A percentile compares a stretch with the other conserved stretches of the same genome.
phyloP scores from a whole-genome alignment of 208 protist genomes.

The Leishmania martiniquensis region DNA sequence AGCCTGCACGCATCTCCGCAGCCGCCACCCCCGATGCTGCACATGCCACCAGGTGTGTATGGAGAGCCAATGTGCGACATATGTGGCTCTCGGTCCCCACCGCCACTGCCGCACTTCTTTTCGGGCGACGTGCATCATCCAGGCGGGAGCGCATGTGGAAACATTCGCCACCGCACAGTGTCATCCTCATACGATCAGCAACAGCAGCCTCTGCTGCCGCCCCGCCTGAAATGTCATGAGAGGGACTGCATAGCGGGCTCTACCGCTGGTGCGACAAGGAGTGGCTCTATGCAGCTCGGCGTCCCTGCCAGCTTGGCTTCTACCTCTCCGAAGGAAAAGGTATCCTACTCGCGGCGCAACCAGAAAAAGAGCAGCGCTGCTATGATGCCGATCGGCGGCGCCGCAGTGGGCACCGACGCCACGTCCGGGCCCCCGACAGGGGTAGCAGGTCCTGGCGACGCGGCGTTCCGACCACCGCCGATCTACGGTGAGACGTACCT shows the following conservation, averaged over 20 bases:
- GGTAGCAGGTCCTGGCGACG: not conserved
- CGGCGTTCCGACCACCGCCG: constrained; percentile 22
- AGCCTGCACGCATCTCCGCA: not conserved
- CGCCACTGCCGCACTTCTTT: not conserved
- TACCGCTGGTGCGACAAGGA: not conserved
- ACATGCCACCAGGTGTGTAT: not conserved
- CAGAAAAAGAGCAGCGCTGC: constrained; percentile 11
- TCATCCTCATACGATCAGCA: not conserved
- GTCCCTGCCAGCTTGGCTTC: not conserved
- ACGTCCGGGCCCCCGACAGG: not conserved
- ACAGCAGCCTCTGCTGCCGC: constrained; percentile 2
- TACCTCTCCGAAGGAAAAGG: not conserved
- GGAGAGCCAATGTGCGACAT: not conserved
- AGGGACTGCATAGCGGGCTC: not conserved
- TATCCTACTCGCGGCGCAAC: constrained; percentile 16
- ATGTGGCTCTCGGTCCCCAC: not conserved
- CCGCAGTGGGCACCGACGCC: not conserved
- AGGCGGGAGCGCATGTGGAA: not conserved
- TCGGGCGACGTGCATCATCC: not conserved
- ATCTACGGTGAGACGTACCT: constrained; percentile 9
- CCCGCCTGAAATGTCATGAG: not conserved
- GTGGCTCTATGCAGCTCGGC: not conserved
- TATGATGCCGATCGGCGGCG: too few relatives aligned
- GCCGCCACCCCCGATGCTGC: not conserved
- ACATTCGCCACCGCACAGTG: not conserved